These are phyloP conservation scores for Nyctanthes arbortristis DNA, from an alignment of 257 asterid species.

Conservation along the genomic window DNA sequence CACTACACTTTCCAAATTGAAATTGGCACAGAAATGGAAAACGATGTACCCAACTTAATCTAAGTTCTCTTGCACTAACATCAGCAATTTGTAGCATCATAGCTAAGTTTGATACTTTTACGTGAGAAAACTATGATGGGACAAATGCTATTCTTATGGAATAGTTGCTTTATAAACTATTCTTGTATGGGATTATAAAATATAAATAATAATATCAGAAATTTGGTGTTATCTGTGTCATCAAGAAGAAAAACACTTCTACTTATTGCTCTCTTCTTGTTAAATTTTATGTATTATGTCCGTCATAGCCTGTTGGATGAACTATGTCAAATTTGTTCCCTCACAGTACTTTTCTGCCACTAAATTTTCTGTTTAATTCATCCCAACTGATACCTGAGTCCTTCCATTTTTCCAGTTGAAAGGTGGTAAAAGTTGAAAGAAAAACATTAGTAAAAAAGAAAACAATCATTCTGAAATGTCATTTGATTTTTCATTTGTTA, in stretches of 20 bases:
- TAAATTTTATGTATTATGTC: background rate
- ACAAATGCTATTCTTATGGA: background rate
- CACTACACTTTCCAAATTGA: background rate
- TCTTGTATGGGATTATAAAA: background rate
- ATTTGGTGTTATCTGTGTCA: too few relatives aligned
- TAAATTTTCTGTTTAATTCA: background rate
- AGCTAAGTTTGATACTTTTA: background rate
- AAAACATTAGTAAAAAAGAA: background rate
- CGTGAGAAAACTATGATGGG: too few relatives aligned
- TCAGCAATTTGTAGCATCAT: background rate
- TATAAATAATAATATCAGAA: background rate
- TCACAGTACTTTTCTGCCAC: background rate
- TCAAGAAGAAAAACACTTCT: background rate
- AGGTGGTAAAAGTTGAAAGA: background rate
- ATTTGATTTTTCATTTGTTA: constrained; percentile 16
- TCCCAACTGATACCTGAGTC: background rate
- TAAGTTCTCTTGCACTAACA: background rate
- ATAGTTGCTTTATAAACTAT: background rate
- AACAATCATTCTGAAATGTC: background rate
- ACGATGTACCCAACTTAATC: background rate
- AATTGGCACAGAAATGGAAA: background rate
- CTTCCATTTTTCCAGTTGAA: background rate
- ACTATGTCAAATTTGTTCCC: background rate
- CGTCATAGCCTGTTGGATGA: background rate
- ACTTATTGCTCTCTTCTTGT: background rate